Conservation (phyloP, 1,139 yeast species). For the Taphrina populina region DNA sequence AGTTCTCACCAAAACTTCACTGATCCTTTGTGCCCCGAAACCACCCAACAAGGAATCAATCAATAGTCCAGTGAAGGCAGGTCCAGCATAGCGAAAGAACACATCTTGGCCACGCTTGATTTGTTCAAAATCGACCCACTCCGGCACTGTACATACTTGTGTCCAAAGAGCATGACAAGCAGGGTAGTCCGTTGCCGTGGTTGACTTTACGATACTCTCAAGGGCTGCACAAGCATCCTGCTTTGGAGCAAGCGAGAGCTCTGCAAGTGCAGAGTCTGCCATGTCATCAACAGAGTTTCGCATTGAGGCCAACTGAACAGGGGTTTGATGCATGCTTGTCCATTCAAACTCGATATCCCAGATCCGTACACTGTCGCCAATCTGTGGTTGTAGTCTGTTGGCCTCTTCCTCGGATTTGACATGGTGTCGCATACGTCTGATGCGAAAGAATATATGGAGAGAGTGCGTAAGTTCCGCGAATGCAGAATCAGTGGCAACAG, state of each 20-base stretch:
- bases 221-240: slow-evolving; percentile 18
- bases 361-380: slow-evolving; percentile 25
- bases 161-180: slow-evolving; percentile 13
- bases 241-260: slow-evolving; percentile 17
- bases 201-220: slow-evolving; percentile 8
- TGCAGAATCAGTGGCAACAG: too few relatives aligned
- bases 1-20: slow-evolving; percentile 30
- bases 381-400: not conserved
- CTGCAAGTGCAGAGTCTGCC: slow-evolving; percentile 20
- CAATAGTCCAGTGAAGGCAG: slow-evolving; percentile 29
- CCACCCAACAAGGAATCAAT: slow-evolving; percentile 30
- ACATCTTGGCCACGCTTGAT: slow-evolving; percentile 33
- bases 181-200: not conserved
- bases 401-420: slow-evolving; percentile 26
- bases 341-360: slow-evolving; percentile 16
- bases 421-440: slow-evolving; percentile 26
- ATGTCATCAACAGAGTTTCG: slow-evolving; percentile 12
- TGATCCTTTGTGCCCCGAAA: slow-evolving; percentile 26
- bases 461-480: too few relatives aligned
- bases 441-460: too few relatives aligned
- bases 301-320: slow-evolving; percentile 21
- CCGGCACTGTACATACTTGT: slow-evolving; percentile 24
- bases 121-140: slow-evolving; percentile 34
- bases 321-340: slow-evolving; percentile 15
- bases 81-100: slow-evolving; percentile 28